Evolutionary conservation across 129 eudicot genomes (phyloP).

Genomic region (Arctium lappa): DNA sequence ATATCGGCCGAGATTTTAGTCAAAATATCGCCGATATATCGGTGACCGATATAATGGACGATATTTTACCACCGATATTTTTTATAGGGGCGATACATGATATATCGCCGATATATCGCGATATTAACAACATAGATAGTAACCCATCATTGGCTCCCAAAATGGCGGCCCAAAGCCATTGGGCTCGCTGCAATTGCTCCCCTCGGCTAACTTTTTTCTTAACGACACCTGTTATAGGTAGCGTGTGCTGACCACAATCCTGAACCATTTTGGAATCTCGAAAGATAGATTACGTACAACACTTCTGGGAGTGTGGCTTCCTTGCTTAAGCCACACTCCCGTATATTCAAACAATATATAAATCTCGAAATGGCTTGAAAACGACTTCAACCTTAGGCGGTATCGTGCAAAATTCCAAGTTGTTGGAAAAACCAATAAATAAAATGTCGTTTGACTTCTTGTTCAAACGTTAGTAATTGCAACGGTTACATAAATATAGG

Average conservation of each 20-base stretch:
- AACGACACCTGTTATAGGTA: not conserved
- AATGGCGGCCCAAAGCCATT: constrained; percentile 60
- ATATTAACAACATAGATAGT: no score
- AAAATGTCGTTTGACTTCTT: not conserved
- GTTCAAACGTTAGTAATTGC: not conserved
- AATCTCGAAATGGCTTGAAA: not conserved
- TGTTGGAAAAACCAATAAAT: constrained; percentile 1
- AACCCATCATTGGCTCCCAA: constrained; percentile 64
- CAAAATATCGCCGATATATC: no score
- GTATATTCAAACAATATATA: constrained; percentile 1
- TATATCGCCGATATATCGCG: no score
- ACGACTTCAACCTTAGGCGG: constrained; percentile 32
- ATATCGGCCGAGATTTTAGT: no score
- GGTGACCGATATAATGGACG: no score
- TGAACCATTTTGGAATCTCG: constrained; percentile 5
- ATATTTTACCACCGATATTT: no score
- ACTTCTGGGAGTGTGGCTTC: constrained; percentile 37
- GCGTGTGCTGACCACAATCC: constrained; percentile 44
- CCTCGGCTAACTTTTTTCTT: constrained; percentile 17
- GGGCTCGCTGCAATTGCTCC: constrained; percentile 41
- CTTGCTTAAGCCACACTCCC: constrained; percentile 19
- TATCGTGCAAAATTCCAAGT: constrained; percentile 23
- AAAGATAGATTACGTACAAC: not conserved
- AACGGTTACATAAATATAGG: not conserved
- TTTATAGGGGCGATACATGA: no score